phyloP scores from a whole-genome alignment of 2,329 filamentous ascomycete species.

The Pyrenophora teres region DNA sequence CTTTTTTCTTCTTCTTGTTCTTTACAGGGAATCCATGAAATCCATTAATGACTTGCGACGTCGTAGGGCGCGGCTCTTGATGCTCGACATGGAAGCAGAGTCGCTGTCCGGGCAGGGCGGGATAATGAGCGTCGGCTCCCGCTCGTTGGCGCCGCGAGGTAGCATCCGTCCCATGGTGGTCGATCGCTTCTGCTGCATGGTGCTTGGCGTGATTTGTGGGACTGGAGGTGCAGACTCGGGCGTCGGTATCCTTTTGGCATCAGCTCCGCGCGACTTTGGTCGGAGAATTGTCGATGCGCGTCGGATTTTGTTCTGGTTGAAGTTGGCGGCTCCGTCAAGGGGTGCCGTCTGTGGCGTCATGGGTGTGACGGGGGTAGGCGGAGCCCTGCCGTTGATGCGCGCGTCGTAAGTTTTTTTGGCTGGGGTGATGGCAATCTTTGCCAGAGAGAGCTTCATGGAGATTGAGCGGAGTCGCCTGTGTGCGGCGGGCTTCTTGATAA shows the following conservation, averaged over 20 bases:
- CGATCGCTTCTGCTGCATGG: constrained; percentile 21
- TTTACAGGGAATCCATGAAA: constrained; percentile 31
- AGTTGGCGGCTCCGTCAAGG: constrained; percentile 24
- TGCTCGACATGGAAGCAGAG: constrained; percentile 19
- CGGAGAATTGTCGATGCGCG: constrained; percentile 40
- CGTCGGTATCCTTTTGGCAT: constrained; percentile 22
- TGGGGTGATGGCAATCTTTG: constrained; percentile 45
- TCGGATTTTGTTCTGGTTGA: constrained; percentile 34
- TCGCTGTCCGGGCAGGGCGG: constrained; percentile 38
- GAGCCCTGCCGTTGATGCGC: constrained; percentile 30
- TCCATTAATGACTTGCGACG: constrained; percentile 48
- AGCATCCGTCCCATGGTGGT: constrained; percentile 32
- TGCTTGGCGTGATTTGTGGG: constrained; percentile 20
- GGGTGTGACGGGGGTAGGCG: constrained; percentile 37
- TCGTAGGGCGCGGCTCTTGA: constrained; percentile 36
- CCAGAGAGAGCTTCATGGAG: constrained; percentile 45
- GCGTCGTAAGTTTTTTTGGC: constrained; percentile 41
- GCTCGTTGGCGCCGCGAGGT: constrained; percentile 43
- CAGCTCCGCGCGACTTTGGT: constrained; percentile 28
- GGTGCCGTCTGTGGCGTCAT: constrained; percentile 43
- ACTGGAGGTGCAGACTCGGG: constrained; percentile 33
- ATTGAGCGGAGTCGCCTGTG: constrained; percentile 47
- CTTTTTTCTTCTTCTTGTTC: neutral
- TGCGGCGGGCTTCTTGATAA: constrained; percentile 41
- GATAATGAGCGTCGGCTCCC: constrained; percentile 40